Base-by-base conservation (phyloP, 1,284 basidiomycete genomes). In the Ceratobasidium sp. region DNA sequence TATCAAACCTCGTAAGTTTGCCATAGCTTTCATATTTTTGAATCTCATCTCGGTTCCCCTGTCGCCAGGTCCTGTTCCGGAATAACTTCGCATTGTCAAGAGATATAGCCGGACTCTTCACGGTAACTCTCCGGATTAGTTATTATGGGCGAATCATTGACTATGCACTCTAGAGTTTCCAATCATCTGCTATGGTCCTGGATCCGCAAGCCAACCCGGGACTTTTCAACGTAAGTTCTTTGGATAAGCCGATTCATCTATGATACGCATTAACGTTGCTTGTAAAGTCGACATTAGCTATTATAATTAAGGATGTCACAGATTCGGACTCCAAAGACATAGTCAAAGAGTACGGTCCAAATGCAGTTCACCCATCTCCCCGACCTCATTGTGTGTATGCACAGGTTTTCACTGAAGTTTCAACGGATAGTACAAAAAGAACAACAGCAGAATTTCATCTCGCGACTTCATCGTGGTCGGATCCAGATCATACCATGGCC, bases 221-320 rank as follows among this genome's bases (percentile, higher is more conserved):
- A 0, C 82, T 91, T 1, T 91, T 91, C 83, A 87, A 74, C 25
- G 71, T 74, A 29, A 40, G 59, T 29, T 3, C 22, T 9, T n/a
- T 57, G 9, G 2, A 11, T 9, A 40, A 5, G 37, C 37, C 37
- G 37, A 40, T 40, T 9, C 9, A 9, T 40, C 37, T 40, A 40
- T 40, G 5, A 40, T 40, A 40, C 9, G 25, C 9, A 9, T 40
- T 40, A 9, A 40, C 37, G 37, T 40, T 40, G 9, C 37, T 40
- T 40, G 37, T 40, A 5, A 40, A 87, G 76, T 90, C 89, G 0
- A 88, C 85, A 0, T 81, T 91, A 15, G 87, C 86, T 1, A 90
- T 91, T 76, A 90, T 91, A 59, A 90, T 91, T 81, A 91, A 90
- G 85, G 90, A 91, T 76, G 90, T 91, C 2, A 85, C 89, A 0